Conservation (phyloP, 2,329 filamentous ascomycete species). For the Westerdykella aurantiaca region DNA sequence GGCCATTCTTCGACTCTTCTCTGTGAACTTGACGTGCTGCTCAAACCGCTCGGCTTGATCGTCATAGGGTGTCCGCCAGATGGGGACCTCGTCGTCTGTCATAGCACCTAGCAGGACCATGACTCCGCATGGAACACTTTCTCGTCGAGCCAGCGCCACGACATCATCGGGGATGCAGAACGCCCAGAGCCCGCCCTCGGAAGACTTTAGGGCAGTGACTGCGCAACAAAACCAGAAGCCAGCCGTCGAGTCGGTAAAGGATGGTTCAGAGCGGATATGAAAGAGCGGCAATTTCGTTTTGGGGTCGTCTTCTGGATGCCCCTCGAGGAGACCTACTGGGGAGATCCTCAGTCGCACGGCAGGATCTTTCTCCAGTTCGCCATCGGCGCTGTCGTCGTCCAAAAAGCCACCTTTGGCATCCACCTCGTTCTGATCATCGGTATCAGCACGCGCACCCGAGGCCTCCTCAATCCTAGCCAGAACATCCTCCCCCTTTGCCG, state of each 20-base stretch:
- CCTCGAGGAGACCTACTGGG: slow-evolving; percentile 19
- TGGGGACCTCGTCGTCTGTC: slow-evolving; percentile 48
- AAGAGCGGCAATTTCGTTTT: slow-evolving; percentile 9
- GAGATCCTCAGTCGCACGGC: slow-evolving; percentile 14
- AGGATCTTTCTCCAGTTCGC: slow-evolving; percentile 3
- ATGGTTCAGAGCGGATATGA: slow-evolving; percentile 10
- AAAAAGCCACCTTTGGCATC: slow-evolving; percentile 14
- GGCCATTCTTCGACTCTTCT: slow-evolving; percentile 10
- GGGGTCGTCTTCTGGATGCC: slow-evolving; percentile 12
- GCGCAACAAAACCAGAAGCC: slow-evolving; percentile 55
- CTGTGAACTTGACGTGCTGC: slow-evolving; percentile 14
- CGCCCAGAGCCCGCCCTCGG: slow-evolving; percentile 55
- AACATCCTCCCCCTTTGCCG: slow-evolving; percentile 9
- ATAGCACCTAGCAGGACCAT: slow-evolving; percentile 52
- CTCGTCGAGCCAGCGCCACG: slow-evolving; percentile 46
- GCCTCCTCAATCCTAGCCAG: slow-evolving; percentile 6
- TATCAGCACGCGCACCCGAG: slow-evolving; percentile 3
- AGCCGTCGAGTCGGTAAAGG: slow-evolving; percentile 13
- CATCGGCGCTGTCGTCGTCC: slow-evolving; percentile 16
- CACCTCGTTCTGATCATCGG: slow-evolving; percentile 7
- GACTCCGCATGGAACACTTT: slow-evolving; percentile 55
- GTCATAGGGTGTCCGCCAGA: slow-evolving; percentile 44
- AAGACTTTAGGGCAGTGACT: slow-evolving; percentile 49
- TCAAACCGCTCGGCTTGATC: slow-evolving; percentile 15
- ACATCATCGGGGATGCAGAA: slow-evolving; percentile 53